Conservation (phyloP, 257 asterid species). For the Agastache rugosa region DNA sequence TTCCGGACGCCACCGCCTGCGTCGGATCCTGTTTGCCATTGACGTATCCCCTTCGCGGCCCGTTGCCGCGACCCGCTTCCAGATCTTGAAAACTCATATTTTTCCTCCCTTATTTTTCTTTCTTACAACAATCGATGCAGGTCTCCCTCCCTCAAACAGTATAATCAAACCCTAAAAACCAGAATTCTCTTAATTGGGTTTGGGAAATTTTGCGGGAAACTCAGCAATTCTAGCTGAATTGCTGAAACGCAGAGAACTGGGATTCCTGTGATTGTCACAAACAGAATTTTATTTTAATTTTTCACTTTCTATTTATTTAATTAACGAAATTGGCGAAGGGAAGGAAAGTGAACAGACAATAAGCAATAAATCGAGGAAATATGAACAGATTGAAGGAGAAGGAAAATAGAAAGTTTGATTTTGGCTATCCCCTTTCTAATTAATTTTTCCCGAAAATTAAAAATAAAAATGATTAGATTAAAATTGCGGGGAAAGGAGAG, state of each 20-base stretch:
- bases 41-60: slow-evolving; percentile 54
- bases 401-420: slow-evolving; percentile 12
- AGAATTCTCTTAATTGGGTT: slow-evolving; percentile 31
- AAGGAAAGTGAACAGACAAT: slow-evolving; percentile 3
- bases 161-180: slow-evolving; percentile 32
- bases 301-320: not conserved
- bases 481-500: slow-evolving; percentile 11
- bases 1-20: slow-evolving; percentile 91
- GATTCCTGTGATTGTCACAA: not conserved
- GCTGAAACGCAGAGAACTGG: slow-evolving; percentile 16
- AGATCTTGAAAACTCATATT: slow-evolving; percentile 95
- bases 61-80: slow-evolving; percentile 79
- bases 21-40: slow-evolving; percentile 89
- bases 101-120: slow-evolving; percentile 6
- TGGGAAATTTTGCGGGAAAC: slow-evolving; percentile 28
- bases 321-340: slow-evolving; percentile 5
- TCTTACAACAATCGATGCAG: not conserved
- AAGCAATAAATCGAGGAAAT: slow-evolving; percentile 29
- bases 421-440: slow-evolving; percentile 5
- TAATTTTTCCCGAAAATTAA: not conserved
- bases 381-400: slow-evolving; percentile 25
- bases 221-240: slow-evolving; percentile 29
- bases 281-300: not conserved
- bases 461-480: not conserved
- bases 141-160: slow-evolving; percentile 32